Conservation (phyloP, 257 asterid species). For the Henckelia pumila region DNA sequence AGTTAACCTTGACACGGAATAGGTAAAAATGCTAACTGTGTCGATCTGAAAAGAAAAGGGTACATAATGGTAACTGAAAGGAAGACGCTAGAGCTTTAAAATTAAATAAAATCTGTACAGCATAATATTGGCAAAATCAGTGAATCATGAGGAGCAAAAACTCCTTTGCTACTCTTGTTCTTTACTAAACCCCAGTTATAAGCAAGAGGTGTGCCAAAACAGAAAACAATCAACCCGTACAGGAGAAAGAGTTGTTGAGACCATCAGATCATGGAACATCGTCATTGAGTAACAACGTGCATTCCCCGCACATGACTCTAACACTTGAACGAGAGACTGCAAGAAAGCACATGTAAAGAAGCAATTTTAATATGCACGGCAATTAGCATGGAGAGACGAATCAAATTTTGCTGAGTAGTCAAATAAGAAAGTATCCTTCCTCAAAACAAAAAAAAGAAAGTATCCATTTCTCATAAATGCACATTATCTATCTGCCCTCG, state of each 20-base stretch:
- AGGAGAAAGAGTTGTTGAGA: slow-evolving; percentile 86
- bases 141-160: slow-evolving; percentile 8
- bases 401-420: not conserved
- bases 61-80: slow-evolving; percentile 5
- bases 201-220: slow-evolving; percentile 11
- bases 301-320: slow-evolving; percentile 76
- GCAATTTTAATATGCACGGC: slow-evolving; percentile 1
- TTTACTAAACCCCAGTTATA: slow-evolving; percentile 9
- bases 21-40: slow-evolving; percentile 71
- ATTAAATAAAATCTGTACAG: slow-evolving; percentile 1
- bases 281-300: slow-evolving; percentile 64
- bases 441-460: no score
- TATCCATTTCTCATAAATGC: no score
- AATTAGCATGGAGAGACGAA: not conserved
- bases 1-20: slow-evolving; percentile 84
- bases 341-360: slow-evolving; percentile 35
- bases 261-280: slow-evolving; percentile 94
- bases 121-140: slow-evolving; percentile 9
- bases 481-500: slow-evolving; percentile 1
- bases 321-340: slow-evolving; percentile 77
- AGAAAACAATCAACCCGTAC: slow-evolving; percentile 52
- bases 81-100: slow-evolving; percentile 1
- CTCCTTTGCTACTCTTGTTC: slow-evolving; percentile 5
- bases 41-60: slow-evolving; percentile 52
- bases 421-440: no score